Evolutionary conservation across 106 monocot genomes (phyloP).

Genomic region (Alisma plantagoaquatica): DNA sequence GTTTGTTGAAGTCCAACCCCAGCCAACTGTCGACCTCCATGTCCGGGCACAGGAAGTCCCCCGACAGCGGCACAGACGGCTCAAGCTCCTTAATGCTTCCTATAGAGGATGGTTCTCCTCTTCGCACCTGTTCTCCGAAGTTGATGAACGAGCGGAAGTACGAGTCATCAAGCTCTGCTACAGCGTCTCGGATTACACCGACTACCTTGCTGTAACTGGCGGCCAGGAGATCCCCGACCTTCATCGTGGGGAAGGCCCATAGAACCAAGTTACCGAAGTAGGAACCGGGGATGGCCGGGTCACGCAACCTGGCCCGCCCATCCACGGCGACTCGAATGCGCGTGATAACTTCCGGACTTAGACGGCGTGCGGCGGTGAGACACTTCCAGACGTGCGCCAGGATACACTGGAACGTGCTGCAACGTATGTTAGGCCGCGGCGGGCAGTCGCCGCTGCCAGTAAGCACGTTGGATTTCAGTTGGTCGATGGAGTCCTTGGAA

Average conservation of each 20-base stretch:
- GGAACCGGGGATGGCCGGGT: slow-evolving; percentile 7
- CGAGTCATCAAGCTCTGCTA: slow-evolving; percentile 4
- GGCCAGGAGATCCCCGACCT: background rate
- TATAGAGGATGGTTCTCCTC: background rate
- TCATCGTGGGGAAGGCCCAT: slow-evolving; percentile 9
- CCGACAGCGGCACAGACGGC: background rate
- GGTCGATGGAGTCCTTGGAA: background rate
- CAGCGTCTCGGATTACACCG: slow-evolving; percentile 1
- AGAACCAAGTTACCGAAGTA: slow-evolving; percentile 13
- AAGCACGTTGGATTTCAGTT: slow-evolving; percentile 1
- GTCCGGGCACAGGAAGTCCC: slow-evolving; percentile 5
- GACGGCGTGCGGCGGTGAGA: slow-evolving; percentile 1
- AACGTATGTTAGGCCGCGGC: slow-evolving; percentile 1
- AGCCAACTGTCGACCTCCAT: slow-evolving; percentile 11
- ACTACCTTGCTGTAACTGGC: slow-evolving; percentile 4
- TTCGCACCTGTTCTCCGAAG: slow-evolving; percentile 2
- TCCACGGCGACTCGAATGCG: slow-evolving; percentile 10
- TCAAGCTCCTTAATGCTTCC: no score
- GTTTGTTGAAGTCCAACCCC: slow-evolving; percentile 1
- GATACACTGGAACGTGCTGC: slow-evolving; percentile 12
- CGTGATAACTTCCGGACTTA: background rate
- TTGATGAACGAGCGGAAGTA: slow-evolving; percentile 15
- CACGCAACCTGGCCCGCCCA: slow-evolving; percentile 9
- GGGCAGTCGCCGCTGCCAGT: background rate
- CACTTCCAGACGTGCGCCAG: slow-evolving; percentile 12